Percentiles rank a stretch among this genome's conserved stretches.
phyloP scores from a whole-genome alignment of 2,329 filamentous ascomycete genomes.

The Cercospora sojina region DNA sequence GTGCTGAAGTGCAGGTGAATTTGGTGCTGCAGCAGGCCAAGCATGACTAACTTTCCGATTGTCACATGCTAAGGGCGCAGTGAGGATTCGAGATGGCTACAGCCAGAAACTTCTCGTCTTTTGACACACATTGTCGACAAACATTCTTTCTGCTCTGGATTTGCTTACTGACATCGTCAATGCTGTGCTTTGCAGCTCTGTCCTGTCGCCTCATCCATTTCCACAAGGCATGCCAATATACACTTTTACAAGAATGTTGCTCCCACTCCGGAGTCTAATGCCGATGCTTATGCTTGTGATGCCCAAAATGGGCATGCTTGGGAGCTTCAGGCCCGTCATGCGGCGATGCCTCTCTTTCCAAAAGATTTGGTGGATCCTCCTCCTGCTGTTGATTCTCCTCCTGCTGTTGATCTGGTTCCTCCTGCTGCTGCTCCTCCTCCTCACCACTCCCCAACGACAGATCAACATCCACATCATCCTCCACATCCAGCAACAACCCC shows the following conservation, averaged over 20 bases:
- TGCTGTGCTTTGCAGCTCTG: neutral
- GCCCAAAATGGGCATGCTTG: neutral
- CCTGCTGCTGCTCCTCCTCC: neutral
- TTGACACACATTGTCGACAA: neutral
- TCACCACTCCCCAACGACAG: neutral
- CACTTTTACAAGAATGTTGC: neutral
- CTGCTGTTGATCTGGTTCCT: no score
- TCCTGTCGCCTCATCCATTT: neutral
- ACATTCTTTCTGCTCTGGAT: neutral
- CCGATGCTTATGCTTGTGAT: neutral
- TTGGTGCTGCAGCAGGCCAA: neutral
- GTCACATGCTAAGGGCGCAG: neutral
- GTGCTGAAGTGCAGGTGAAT: neutral
- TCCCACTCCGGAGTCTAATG: neutral
- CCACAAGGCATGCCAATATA: neutral
- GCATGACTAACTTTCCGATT: neutral
- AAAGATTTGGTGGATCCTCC: neutral
- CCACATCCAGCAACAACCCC: neutral
- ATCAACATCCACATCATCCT: neutral
- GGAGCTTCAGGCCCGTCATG: neutral
- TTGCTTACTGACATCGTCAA: neutral
- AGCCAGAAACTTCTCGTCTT: neutral
- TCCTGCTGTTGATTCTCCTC: neutral
- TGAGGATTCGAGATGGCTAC: neutral
- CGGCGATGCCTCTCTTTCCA: neutral